phyloP scores from a whole-genome alignment of 2,329 filamentous ascomycete genomes.

The Nothophoma quercina region DNA sequence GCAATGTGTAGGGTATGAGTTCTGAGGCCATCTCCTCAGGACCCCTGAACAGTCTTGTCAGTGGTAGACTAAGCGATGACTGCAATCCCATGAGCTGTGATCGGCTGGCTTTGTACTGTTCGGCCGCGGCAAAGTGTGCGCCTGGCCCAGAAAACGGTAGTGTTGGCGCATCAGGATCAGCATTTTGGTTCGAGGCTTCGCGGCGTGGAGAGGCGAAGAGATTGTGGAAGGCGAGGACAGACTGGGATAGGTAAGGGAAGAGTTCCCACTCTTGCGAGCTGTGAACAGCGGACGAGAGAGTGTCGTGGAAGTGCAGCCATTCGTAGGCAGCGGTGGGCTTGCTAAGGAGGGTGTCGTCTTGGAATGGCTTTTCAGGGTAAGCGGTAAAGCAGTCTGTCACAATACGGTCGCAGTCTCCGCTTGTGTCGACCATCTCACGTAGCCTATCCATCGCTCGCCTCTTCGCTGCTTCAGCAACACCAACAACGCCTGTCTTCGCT shows the following conservation, averaged over 20 bases:
- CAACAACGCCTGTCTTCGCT: constrained; percentile 56
- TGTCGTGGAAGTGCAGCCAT: constrained; percentile 94
- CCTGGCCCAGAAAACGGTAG: constrained; percentile 82
- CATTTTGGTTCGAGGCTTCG: constrained; percentile 53
- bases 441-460: constrained; percentile 75
- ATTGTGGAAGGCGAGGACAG: constrained; percentile 87
- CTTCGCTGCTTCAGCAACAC: constrained; percentile 76
- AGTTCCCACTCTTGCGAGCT: constrained; percentile 94
- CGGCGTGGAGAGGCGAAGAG: constrained; percentile 76
- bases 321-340: constrained; percentile 90
- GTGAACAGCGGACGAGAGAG: constrained; percentile 78
- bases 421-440: constrained; percentile 78
- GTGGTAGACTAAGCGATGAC: constrained; percentile 71
- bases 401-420: constrained; percentile 79
- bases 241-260: constrained; percentile 82
- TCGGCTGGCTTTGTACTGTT: constrained; percentile 80
- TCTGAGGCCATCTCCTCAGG: constrained; percentile 80
- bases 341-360: constrained; percentile 88
- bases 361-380: constrained; percentile 87
- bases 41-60: constrained; percentile 81
- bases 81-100: constrained; percentile 78
- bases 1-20: constrained; percentile 82
- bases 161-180: constrained; percentile 53
- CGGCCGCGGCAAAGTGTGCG: constrained; percentile 81
- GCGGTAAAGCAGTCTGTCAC: constrained; percentile 83